Conservation (phyloP, 345 rosid genomes). For the Linum trigynum region DNA sequence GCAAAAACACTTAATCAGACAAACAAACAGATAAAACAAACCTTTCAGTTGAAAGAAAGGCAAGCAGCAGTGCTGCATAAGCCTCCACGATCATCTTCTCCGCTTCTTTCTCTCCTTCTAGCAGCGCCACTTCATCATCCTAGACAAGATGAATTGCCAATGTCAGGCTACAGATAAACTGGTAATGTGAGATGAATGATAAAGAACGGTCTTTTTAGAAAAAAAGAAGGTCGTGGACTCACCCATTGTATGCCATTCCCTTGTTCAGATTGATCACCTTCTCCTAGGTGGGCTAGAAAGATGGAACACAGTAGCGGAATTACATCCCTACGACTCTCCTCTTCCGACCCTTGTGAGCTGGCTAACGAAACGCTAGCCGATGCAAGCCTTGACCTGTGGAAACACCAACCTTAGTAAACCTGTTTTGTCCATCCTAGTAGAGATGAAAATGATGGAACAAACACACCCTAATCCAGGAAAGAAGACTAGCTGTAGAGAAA, state of each 20-base stretch:
- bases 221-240: slow-evolving; percentile 19
- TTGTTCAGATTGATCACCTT: slow-evolving; percentile 54
- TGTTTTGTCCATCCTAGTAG: not conserved
- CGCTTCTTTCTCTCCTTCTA: slow-evolving; percentile 94
- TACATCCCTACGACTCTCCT: slow-evolving; percentile 40
- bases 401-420: not conserved
- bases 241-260: slow-evolving; percentile 49
- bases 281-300: slow-evolving; percentile 70
- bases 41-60: slow-evolving; percentile 98
- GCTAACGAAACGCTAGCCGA: slow-evolving; percentile 45
- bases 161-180: not conserved
- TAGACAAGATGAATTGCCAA: slow-evolving; percentile 11
- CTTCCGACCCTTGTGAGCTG: slow-evolving; percentile 38
- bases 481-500: not conserved
- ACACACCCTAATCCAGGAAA: not conserved
- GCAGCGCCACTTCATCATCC: slow-evolving; percentile 67
- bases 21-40: slow-evolving; percentile 12
- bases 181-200: not conserved
- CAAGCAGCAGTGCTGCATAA: slow-evolving; percentile 86
- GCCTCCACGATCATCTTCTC: slow-evolving; percentile 99
- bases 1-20: not conserved
- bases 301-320: slow-evolving; percentile 77
- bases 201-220: not conserved
- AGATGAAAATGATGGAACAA: not conserved
- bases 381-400: slow-evolving; percentile 71